Percentiles rank a stretch among this genome's conserved stretches.
These are phyloP conservation scores for Fusarium lyarnte DNA, from an alignment of 2,329 filamentous ascomycete species.

Conservation along the genomic window DNA sequence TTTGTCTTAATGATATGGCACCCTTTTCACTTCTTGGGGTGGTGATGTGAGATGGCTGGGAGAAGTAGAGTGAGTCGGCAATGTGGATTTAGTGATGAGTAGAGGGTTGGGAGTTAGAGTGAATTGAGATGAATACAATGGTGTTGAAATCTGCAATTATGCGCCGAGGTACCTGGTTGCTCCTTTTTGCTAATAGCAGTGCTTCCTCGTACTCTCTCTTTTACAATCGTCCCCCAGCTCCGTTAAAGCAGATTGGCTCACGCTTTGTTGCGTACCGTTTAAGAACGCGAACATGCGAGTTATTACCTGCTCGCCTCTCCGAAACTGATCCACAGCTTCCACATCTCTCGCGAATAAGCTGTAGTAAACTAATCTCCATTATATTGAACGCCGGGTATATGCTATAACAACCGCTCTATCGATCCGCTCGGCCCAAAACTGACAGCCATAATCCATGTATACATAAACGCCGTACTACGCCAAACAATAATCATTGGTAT, in stretches of 20 bases:
- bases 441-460: neutral
- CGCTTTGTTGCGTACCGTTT: neutral
- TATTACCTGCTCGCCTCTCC: too few relatives aligned
- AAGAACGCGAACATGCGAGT: too few relatives aligned
- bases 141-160: neutral
- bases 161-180: neutral
- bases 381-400: constrained; percentile 33
- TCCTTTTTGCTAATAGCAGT: neutral
- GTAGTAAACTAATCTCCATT: neutral
- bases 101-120: neutral
- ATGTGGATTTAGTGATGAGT: neutral
- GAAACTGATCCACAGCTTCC: accelerated
- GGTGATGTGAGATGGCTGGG: neutral
- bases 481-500: neutral
- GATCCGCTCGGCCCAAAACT: neutral
- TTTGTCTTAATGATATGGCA: constrained; percentile 37
- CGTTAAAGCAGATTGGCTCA: neutral
- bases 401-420: neutral
- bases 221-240: too few relatives aligned
- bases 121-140: neutral
- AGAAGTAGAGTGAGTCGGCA: neutral
- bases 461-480: constrained; percentile 30
- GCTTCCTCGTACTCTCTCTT: neutral
- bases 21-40: constrained; percentile 21
- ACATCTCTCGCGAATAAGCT: too few relatives aligned